phyloP scores from a whole-genome alignment of 2,329 filamentous ascomycete species.

The Gnomoniopsis sp. region DNA sequence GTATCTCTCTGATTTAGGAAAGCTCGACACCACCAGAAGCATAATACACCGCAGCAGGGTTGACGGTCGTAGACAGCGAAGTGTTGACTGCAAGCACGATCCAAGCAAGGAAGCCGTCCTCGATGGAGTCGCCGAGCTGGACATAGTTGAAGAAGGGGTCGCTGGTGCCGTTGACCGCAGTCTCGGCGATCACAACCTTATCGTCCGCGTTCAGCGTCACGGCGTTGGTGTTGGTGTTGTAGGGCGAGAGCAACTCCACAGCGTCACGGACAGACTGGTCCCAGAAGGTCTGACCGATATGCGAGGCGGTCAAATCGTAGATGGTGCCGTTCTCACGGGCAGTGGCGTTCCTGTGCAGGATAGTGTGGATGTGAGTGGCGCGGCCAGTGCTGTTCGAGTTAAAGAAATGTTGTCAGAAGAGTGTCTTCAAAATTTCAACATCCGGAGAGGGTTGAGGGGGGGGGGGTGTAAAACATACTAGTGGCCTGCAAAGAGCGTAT shows the following conservation, averaged over 20 bases:
- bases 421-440: too few species aligned
- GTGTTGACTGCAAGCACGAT: slow-evolving; percentile 27
- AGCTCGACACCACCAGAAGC: not conserved
- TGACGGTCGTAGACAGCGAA: slow-evolving; percentile 18
- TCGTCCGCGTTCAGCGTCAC: slow-evolving; percentile 24
- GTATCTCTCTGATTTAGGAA: too few species aligned
- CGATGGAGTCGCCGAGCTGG: slow-evolving; percentile 21
- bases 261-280: slow-evolving; percentile 24
- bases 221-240: slow-evolving; percentile 24
- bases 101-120: slow-evolving; percentile 26
- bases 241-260: slow-evolving; percentile 21
- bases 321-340: slow-evolving; percentile 38
- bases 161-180: slow-evolving; percentile 25
- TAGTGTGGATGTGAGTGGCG: slow-evolving; percentile 42
- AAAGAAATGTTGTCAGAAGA: too few species aligned
- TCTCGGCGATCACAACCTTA: slow-evolving; percentile 23
- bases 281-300: slow-evolving; percentile 27
- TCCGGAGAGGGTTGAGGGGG: too few species aligned
- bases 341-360: slow-evolving; percentile 26
- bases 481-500: slow-evolving; percentile 44
- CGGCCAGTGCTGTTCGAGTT: slow-evolving; percentile 28
- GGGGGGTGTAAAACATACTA: too few species aligned
- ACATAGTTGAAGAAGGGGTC: slow-evolving; percentile 26
- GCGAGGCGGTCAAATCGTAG: slow-evolving; percentile 27
- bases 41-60: slow-evolving; percentile 23